phyloP scores from a whole-genome alignment of 345 rosid genomes.

The Garcia nutans region DNA sequence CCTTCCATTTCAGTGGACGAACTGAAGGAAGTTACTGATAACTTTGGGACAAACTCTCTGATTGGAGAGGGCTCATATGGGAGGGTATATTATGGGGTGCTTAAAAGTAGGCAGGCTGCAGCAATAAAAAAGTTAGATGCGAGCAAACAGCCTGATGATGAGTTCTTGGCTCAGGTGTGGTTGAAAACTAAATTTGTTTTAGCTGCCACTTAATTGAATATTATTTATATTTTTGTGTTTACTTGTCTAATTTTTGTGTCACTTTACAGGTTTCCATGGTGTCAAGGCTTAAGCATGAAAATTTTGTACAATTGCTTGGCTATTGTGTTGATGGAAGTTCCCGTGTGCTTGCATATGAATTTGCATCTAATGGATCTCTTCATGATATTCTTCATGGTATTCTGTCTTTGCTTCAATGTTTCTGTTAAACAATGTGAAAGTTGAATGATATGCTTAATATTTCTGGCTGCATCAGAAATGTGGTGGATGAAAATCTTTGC shows the following conservation, averaged over 20 bases:
- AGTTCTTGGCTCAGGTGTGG: conserved; percentile 78
- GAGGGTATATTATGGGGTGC: conserved; percentile 73
- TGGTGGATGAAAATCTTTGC: neutral
- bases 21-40: conserved; percentile 59
- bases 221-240: neutral
- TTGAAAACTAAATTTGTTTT: neutral
- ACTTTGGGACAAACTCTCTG: conserved; percentile 59
- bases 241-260: neutral
- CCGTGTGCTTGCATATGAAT: conserved; percentile 81
- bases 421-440: neutral
- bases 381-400: conserved; percentile 89
- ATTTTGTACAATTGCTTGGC: conserved; percentile 77
- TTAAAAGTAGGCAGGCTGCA: conserved; percentile 59
- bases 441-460: neutral
- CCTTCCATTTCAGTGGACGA: conserved; percentile 52
- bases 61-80: conserved; percentile 95
- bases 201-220: neutral
- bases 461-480: neutral
- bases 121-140: conserved; percentile 92
- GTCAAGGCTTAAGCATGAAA: conserved; percentile 79
- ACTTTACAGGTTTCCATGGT: conserved; percentile 78
- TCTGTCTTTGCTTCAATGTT: neutral
- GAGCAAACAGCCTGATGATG: conserved; percentile 87
- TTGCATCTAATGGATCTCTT: conserved; percentile 91
- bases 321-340: conserved; percentile 79